Conservation (phyloP, 2,329 filamentous ascomycete species). For the Botryotinia convoluta region DNA sequence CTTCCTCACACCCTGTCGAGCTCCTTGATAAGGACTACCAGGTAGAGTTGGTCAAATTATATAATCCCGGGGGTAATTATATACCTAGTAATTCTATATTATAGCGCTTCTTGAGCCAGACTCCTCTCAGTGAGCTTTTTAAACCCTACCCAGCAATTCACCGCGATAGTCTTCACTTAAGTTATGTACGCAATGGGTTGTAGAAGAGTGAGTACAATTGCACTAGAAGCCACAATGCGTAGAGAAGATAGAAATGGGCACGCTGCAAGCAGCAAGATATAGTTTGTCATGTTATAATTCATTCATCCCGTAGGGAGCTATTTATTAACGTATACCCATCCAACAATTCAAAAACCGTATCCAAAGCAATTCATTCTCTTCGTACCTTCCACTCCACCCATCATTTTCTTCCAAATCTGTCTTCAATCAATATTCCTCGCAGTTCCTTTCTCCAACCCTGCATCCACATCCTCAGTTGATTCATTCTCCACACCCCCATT, state of each 20-base stretch:
- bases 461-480: background rate
- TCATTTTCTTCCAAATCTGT: background rate
- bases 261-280: background rate
- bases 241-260: background rate
- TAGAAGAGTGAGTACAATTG: background rate
- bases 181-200: background rate
- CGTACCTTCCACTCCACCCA: background rate
- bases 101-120: background rate
- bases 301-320: background rate
- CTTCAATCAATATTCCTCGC: background rate
- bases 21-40: background rate
- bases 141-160: background rate
- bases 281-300: background rate
- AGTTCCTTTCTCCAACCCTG: background rate
- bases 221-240: background rate
- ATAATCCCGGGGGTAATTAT: background rate
- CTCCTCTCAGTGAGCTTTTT: background rate
- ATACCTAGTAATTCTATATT: background rate
- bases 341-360: background rate
- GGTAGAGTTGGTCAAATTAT: background rate
- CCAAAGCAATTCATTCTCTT: background rate
- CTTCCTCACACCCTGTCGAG: background rate
- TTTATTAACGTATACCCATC: background rate
- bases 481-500: background rate
- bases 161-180: background rate